phyloP scores from a whole-genome alignment of 441 rosid species.

The Gossypium armourianum region DNA sequence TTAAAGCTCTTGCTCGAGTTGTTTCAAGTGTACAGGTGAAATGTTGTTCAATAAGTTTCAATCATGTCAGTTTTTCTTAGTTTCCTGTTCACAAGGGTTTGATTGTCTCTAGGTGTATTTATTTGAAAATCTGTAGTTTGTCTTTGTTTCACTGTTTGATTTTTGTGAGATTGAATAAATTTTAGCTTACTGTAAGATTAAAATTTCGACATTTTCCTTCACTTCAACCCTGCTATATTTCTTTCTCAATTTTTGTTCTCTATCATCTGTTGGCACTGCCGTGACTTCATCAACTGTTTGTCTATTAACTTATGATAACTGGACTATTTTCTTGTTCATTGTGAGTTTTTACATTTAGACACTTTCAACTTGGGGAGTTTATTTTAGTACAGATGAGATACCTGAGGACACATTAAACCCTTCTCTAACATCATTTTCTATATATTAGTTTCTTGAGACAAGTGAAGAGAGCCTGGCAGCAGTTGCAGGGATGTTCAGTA shows the following conservation, averaged over 20 bases:
- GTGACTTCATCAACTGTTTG: not conserved
- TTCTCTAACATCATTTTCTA: constrained; percentile 16
- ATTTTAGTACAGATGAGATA: not conserved
- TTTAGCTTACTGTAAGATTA: not conserved
- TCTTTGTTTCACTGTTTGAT: constrained; percentile 1
- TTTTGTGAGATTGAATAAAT: constrained; percentile 14
- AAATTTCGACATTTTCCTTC: not conserved
- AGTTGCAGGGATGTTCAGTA: constrained; percentile 99
- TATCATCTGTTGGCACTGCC: not conserved
- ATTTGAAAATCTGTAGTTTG: constrained; percentile 17
- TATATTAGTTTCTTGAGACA: constrained; percentile 69
- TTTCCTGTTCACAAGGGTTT: not conserved
- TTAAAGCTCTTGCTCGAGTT: constrained; percentile 94
- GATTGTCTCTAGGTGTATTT: constrained; percentile 13
- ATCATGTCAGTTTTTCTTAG: not conserved
- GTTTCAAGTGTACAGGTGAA: constrained; percentile 92
- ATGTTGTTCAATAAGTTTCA: constrained; percentile 9
- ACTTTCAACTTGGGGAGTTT: not conserved
- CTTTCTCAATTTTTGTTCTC: not conserved
- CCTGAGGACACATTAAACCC: not conserved
- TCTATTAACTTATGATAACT: not conserved
- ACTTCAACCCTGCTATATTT: not conserved
- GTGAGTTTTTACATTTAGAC: constrained; percentile 8
- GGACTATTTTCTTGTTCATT: not conserved
- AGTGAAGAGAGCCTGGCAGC: constrained; percentile 95